Base-by-base conservation (phyloP, 805 yeast species). In the Groenewaldozyma salmanticensis region DNA sequence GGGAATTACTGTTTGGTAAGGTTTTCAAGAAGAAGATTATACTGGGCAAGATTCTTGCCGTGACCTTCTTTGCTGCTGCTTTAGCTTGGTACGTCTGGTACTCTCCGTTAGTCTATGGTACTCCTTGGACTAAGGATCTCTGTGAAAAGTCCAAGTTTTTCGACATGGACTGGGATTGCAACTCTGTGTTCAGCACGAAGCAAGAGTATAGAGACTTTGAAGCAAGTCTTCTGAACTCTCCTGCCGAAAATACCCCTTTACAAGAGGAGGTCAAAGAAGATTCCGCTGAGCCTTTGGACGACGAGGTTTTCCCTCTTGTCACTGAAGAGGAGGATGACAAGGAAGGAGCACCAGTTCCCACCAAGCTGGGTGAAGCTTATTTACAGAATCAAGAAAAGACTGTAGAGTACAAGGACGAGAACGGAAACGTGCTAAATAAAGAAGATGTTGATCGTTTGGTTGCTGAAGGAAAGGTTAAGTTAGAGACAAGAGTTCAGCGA, bases 101-200 rank as follows among this genome's bases (percentile, higher is more conserved):
- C 63, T 71, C 84, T 1, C 81, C 97, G 27, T 62, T 92, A 55
- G 72, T 80, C 37, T 83, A 84, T 57, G 98, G 83, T 36, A 57
- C 73, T 9, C 73, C 75, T 40, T 90, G 97, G 96, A 81, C 94
- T 36, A 71, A 71, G 53, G 60, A 57, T 21, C 61, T 70, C 45
- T 92, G 98, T 64, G 64, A 67, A 44, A 64, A 69, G 34, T 67
- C 88, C 35, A 75, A 76, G 63, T 48, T 82, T 24, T 46, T 66
- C 2, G 68, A 74, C 31, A 92, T 97, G 98, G 98, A 92, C 69
- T 92, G 78, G 58, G 81, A 80, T 55, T 92, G 99, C 66, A 67
- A 65, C 46, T 52, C 68, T 11, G 86, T 74, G 57, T 53, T 61
- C 29, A 62, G 54, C 16, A 42, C 48, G 17, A 42, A 37, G 15